Base-by-base conservation (phyloP, 768 basidiomycete species). In the Suillus discolor region DNA sequence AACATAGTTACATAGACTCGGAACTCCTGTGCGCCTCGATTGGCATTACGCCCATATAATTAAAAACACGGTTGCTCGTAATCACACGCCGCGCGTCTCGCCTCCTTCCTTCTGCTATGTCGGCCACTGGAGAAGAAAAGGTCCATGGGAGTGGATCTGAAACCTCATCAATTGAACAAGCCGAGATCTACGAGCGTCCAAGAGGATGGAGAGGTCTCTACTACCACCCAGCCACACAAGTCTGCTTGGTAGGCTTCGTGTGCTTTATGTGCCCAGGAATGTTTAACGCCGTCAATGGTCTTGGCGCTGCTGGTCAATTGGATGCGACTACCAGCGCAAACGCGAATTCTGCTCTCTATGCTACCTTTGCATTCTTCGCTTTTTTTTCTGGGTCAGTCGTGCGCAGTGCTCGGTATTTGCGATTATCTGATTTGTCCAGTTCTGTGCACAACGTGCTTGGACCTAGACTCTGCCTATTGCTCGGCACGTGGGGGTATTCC, bases 381-480 rank as follows among this genome's bases (percentile, higher is more conserved):
- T 90, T 91, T 79, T 89, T 90, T 65, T 82, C 90, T 16, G 92
- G 91, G 91, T 91, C 67, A n/a, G 82, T 69, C 9, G 28, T 28
- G 4, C 11, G 5, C 39, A 42, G 39, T 42, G 25, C 41, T 60
- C 6, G 6, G 25, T 31, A 6, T 42, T 0, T 42, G 3, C 0
- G 42, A 42, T 42, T 2, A 42, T 60, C 12, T 60, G 25, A 60
- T 42, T 7, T 51, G 31, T 5, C 36, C 64, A 92, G 92, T 20
- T 89, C 91, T 5, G 78, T 93, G 73, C 92, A 92, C 78, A 96
- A 96, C 68, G 85, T 85, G 63, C 80, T 96, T 34, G 94, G 94
- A n/a, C 81, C 91, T 51, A 84, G 87, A 34, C 71, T 89, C 31
- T 92, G 94, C 0, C 85, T 96, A 12, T 79, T 88, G 36, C 68